Evolutionary conservation across 75 land plant genomes (phyloP), one percentile per base, ranked within the genome.

Genomic region (Pinus tabuliformis): DNA sequence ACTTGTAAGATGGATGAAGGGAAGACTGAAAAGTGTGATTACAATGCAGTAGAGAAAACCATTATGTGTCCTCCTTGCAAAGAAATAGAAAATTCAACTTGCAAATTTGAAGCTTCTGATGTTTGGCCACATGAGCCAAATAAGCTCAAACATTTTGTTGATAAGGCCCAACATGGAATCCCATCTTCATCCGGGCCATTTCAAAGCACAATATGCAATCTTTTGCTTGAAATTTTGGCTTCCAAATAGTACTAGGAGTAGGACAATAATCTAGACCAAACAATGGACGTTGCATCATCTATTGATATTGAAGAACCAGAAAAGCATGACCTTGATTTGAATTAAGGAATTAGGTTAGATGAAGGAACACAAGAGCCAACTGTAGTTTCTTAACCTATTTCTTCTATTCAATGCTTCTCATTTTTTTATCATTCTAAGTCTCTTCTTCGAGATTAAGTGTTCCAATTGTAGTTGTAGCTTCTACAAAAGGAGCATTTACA

Each of bases 251-350:
- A 49, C 54, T 6, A 45, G 49, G 54, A 49, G 54, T 49, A 9
- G 54, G 1, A 49, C 11, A 49, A 11, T 11, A 49, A 49, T 49
- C 54, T 11, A 49, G 54, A 9, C 8, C 54, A 68, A 17, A 39
- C 49, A 11, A 45, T 3, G 21, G 42, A 42, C 24, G 17, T 74
- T 14, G 78, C 16, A 21, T n/a, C 49, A 59, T 57, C 64, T 75
- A 15, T 52, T 60, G 17, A 62, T 21, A 6, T 16, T 39, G 56
- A 52, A 21, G 78, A 17, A 22, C n/a, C 49, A 21, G 75, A 61
- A 37, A 79, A 79, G 61, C 85, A 73, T 58, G 72, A 62, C 56
- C 81, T 83, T 76, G 84, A 83, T 57, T 64, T 83, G 79, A 83
- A 83, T 59, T 84, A 83, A 57, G 85, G 85, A 24, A 60, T 82